Evolutionary conservation across 306 rosid species (phyloP), one percentile per base, ranked within the genome.

Genomic region (Vigna unguiculata): DNA sequence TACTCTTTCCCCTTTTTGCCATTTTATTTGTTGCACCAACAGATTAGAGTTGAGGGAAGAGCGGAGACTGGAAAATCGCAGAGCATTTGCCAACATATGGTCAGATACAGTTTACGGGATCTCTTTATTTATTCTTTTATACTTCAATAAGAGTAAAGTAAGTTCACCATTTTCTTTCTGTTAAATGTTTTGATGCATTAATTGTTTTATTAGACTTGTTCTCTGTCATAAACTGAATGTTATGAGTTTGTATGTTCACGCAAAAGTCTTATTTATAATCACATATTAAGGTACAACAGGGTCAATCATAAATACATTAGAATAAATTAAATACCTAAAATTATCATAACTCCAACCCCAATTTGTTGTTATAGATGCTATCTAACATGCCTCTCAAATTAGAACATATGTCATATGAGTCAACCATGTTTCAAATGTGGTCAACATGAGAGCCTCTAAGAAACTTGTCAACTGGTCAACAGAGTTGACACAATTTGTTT

Each of bases 61-160:
- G 82, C 83, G 93, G 96, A 92, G 98, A 83, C 78, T 90, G 41
- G 93, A 92, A 83, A 95, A 95, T 79, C 93, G 98, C 63, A 84
- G 80, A 78, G 96, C 92, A 83, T 95, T 95, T 84, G 98, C 98
- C 80, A 95, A 95, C 91, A 92, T 95, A 77, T 92, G 93, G 96
- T 95, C 98, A 53, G 98, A 95, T 82, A 63, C 87, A 85, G 83
- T 87, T 59, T 95, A 68, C 15, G 98, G 98, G 88, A 72, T 95
- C 89, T 89, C 98, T 58, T 78, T 89, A 67, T 95, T 95, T 85
- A 72, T 95, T 90, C 90, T 95, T 86, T 86, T 95, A 79, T 95
- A 83, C 91, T 83, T 88, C 89, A 95, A 92, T 83, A 91, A 89
- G 85, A 90, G 83, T 76, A 88, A 95, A 81, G 98, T 90, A 82